Evolutionary conservation across 345 rosid species (phyloP).

Genomic region (Eucalyptus pumila): DNA sequence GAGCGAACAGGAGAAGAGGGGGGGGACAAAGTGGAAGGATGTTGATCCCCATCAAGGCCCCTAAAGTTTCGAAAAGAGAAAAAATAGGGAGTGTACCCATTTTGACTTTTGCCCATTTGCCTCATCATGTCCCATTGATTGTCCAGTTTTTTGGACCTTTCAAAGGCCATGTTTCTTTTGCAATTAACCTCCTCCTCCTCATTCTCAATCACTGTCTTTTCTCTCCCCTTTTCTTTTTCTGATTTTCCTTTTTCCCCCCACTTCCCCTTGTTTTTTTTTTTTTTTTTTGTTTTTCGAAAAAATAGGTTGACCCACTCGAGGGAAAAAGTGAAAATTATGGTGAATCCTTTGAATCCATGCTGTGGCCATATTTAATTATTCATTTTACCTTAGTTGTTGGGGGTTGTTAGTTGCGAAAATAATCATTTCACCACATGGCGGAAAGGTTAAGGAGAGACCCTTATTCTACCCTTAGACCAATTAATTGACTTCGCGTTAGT

Average conservation of each 20-base stretch:
- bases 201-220: background rate
- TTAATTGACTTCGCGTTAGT: background rate
- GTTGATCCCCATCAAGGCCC: slow-evolving; percentile 63
- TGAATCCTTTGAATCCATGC: background rate
- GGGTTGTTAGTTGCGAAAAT: background rate
- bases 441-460: background rate
- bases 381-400: background rate
- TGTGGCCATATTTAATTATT: background rate
- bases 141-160: slow-evolving; percentile 6
- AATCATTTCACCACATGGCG: background rate
- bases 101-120: slow-evolving; percentile 34
- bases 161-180: background rate
- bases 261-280: background rate
- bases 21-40: slow-evolving; percentile 96
- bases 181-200: background rate
- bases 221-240: background rate
- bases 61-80: slow-evolving; percentile 28
- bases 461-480: fast-evolving
- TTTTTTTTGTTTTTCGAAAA: background rate
- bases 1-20: background rate
- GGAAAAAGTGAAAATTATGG: background rate
- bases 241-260: background rate
- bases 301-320: background rate
- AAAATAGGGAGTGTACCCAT: background rate
- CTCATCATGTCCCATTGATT: slow-evolving; percentile 48